These are phyloP conservation scores for Aspergillus avenaceus DNA, from an alignment of 495 filamentous ascomycete species.

Conservation along the genomic window DNA sequence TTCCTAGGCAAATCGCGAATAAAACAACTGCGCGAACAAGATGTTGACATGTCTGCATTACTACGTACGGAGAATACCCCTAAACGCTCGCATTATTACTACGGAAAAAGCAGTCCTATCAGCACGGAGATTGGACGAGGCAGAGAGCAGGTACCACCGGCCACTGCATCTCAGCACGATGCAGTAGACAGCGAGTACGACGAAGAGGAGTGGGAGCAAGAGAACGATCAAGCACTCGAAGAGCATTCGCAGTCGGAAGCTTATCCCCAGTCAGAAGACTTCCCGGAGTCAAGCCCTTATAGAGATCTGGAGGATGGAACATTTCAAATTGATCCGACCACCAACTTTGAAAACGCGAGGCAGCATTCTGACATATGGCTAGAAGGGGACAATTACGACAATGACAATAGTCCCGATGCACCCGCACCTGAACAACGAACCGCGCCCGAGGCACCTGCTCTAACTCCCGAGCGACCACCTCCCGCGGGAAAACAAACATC, in stretches of 20 bases:
- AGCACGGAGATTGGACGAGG: conserved; percentile 17
- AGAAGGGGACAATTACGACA: conserved; percentile 15
- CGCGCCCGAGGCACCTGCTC: conserved; percentile 13
- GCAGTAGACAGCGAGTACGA: conserved; percentile 4
- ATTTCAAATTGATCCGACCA: conserved; percentile 23
- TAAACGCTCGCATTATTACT: conserved; percentile 39
- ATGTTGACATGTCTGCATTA: conserved; percentile 35
- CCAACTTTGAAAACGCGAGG: conserved; percentile 15
- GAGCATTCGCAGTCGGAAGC: neutral
- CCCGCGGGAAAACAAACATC: conserved; percentile 21
- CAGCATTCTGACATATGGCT: conserved; percentile 4
- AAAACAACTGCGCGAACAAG: conserved; percentile 33
- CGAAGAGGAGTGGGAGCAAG: neutral
- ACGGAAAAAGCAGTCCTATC: conserved; percentile 34
- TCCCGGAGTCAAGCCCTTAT: conserved; percentile 23
- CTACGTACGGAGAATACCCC: conserved; percentile 36
- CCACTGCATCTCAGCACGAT: conserved; percentile 1
- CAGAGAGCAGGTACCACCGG: conserved; percentile 11
- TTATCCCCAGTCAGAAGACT: conserved; percentile 8
- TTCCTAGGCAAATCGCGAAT: conserved; percentile 33
- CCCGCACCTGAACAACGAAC: conserved; percentile 12
- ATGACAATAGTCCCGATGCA: conserved; percentile 14
- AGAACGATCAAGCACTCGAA: neutral
- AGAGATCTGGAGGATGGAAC: conserved; percentile 19
- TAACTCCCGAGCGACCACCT: conserved; percentile 24